Evolutionary conservation across 164 flowering plant species (phyloP), one percentile per base, ranked within the genome.

Genomic region (Aristolochia fimbriata): DNA sequence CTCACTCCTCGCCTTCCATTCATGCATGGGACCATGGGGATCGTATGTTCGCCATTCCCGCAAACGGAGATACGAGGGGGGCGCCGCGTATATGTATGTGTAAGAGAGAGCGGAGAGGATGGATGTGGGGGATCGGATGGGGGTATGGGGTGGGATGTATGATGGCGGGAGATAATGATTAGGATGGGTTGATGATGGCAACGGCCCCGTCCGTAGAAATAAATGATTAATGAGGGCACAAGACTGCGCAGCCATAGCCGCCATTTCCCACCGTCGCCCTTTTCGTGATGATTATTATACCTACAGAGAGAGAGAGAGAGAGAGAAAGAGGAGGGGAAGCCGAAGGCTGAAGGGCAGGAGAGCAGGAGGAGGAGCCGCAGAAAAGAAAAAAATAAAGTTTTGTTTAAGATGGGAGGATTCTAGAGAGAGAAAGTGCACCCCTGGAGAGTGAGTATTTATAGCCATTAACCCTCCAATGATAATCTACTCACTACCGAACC

Each of bases 171-270:
- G 45, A 8, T 65, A 74, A 78, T 76, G 76, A 76, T 73, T 76
- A 67, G 57, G 61, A 63, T 70, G 66, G 73, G 73, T 5, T 76
- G 66, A 72, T 68, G 70, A 74, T 75, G 75, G 74, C 55, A 65
- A 50, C 71, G 64, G 65, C 58, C 46, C 46, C 57, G 13, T 70
- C 53, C 67, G 27, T 56, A 48, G 51, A 64, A 58, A 43, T 49
- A 48, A 71, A 65, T 70, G 69, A 70, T 71, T 54, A 66, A 57
- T 37, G 46, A 56, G 25, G 25, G 15, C 20, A 60, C 62, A 58
- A 65, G 62, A 76, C 80, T 76, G 84, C 84, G 82, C 82, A 79
- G 88, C 76, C 82, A 71, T 21, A 80, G 86, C 89, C 89, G 89
- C 83, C 86, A 76, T 77, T 81, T 80, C 68, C 58, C 47, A 48